Percentiles rank a stretch among this genome's conserved stretches.
Conservation (phyloP, 257 asterid genomes). For the Nicotiana otophora region DNA sequence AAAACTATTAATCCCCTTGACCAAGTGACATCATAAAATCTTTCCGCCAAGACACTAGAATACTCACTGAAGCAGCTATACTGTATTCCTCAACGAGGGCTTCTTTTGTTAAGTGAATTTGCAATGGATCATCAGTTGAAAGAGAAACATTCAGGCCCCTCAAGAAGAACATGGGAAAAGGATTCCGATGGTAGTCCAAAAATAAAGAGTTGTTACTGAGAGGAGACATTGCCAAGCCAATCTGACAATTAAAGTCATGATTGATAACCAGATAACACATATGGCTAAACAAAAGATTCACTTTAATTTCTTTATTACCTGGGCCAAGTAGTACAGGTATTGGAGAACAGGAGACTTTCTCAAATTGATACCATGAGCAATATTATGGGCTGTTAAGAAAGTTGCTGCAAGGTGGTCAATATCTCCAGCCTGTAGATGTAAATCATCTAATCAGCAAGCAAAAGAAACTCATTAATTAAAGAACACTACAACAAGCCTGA, state of each 20-base stretch:
- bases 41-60: neutral
- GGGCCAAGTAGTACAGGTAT: conserved; percentile 84
- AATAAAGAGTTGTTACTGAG: conserved; percentile 94
- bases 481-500: neutral
- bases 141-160: conserved; percentile 96
- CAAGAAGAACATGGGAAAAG: conserved; percentile 80
- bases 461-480: conserved; percentile 1
- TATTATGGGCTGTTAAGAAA: conserved; percentile 78
- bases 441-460: conserved; percentile 9
- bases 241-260: conserved; percentile 39
- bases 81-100: conserved; percentile 98
- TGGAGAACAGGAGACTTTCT: conserved; percentile 95
- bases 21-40: neutral
- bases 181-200: conserved; percentile 96
- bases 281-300: conserved; percentile 2
- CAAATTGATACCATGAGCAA: conserved; percentile 94
- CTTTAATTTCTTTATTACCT: conserved; percentile 44
- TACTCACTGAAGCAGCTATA: conserved; percentile 94
- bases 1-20: neutral
- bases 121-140: conserved; percentile 95
- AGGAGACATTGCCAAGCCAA: conserved; percentile 99
- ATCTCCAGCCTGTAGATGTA: conserved; percentile 79
- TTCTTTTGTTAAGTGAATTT: conserved; percentile 95
- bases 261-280: neutral
- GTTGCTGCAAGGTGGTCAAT: conserved; percentile 97